A percentile compares a stretch with the other conserved stretches of the same genome.
These are phyloP conservation scores for Chrysoporthe deuterocubensis DNA, from an alignment of 2,329 filamentous ascomycete species.

Conservation along the genomic window DNA sequence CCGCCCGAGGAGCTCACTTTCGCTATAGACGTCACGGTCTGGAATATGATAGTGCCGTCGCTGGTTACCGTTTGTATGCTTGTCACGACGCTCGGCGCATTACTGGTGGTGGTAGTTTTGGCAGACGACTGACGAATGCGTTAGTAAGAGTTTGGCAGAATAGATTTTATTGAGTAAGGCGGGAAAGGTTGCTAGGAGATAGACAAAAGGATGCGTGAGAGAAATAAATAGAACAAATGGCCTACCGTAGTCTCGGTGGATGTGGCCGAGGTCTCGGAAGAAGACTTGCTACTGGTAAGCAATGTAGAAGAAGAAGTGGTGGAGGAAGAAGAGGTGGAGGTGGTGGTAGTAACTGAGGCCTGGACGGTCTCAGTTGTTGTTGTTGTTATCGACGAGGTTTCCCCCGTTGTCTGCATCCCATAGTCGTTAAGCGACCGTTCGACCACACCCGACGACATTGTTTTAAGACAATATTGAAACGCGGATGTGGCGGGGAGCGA, in stretches of 20 bases:
- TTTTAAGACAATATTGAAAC: conserved; percentile 11
- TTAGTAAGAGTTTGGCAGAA: conserved; percentile 9
- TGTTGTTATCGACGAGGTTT: conserved; percentile 29
- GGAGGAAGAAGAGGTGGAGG: conserved; percentile 32
- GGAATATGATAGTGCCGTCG: conserved; percentile 49
- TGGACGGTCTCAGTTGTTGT: conserved; percentile 41
- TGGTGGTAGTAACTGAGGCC: conserved; percentile 40
- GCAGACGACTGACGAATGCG: conserved; percentile 30
- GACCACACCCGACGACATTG: conserved; percentile 20
- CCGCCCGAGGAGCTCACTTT: conserved; percentile 37
- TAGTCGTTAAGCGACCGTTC: conserved; percentile 26
- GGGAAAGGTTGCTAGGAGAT: not conserved
- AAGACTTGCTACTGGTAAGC: conserved; percentile 26
- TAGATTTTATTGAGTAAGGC: too few relatives aligned
- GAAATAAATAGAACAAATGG: not conserved
- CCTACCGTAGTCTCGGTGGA: not conserved
- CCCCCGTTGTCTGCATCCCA: conserved; percentile 35
- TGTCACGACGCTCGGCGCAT: conserved; percentile 33
- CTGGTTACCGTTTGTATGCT: conserved; percentile 58
- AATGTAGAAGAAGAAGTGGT: conserved; percentile 36
- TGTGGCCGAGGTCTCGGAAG: conserved; percentile 11
- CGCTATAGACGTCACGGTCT: conserved; percentile 59
- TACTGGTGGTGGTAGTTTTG: conserved; percentile 33
- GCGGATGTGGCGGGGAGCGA: conserved; percentile 14
- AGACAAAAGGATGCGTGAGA: not conserved